These are phyloP conservation scores for Debaryomyces hansenii DNA, from an alignment of 805 yeast genomes.

Conservation along the genomic window DNA sequence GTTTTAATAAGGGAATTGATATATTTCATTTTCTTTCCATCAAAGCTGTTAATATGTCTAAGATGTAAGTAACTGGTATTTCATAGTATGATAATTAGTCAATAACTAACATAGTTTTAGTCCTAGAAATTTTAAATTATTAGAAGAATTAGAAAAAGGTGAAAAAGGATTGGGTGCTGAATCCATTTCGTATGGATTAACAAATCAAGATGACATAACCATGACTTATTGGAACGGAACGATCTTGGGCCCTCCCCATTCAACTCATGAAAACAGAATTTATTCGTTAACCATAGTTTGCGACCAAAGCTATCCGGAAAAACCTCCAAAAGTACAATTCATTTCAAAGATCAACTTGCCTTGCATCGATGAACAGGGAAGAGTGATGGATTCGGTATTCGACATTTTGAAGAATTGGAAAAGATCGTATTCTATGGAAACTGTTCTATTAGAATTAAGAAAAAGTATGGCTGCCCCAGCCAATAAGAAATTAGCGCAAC, in stretches of 20 bases:
- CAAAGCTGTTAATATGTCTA: conserved; percentile 35
- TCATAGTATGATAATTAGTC: neutral
- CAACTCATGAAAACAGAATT: conserved; percentile 87
- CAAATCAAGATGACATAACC: conserved; percentile 85
- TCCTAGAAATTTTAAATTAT: conserved; percentile 91
- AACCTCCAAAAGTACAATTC: conserved; percentile 83
- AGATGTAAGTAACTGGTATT: conserved; percentile 37
- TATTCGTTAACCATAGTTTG: conserved; percentile 81
- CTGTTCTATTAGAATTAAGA: conserved; percentile 83
- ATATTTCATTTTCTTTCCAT: neutral
- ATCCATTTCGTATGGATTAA: conserved; percentile 91
- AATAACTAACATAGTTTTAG: conserved; percentile 25
- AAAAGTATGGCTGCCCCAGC: conserved; percentile 77
- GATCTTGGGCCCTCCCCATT: conserved; percentile 93
- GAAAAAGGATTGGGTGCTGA: conserved; percentile 98
- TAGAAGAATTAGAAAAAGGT: conserved; percentile 97
- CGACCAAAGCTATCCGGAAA: conserved; percentile 81
- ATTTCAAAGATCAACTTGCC: conserved; percentile 86
- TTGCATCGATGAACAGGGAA: conserved; percentile 75
- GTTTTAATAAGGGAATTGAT: neutral
- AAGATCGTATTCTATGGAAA: conserved; percentile 88
- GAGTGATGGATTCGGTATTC: conserved; percentile 46
- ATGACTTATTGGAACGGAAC: conserved; percentile 99
- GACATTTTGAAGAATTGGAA: conserved; percentile 82
- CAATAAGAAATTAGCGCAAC: conserved; percentile 86